Evolutionary conservation across 2,329 filamentous ascomycete species (phyloP), one percentile per base, ranked within the genome.

Genomic region (Aspergillus proliferans): DNA sequence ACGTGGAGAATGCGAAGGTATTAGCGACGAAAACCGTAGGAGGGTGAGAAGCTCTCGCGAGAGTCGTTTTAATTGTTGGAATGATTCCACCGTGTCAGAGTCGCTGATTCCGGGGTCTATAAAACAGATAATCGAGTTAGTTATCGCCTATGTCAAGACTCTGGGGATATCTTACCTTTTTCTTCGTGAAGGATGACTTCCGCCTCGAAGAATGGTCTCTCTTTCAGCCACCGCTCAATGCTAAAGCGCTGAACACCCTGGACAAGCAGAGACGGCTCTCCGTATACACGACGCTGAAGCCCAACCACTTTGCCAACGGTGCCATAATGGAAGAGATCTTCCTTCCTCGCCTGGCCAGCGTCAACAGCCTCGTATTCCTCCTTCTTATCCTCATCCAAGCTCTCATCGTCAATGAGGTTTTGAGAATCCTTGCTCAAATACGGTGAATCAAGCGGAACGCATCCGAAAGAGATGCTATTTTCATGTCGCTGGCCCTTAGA

Each of bases 1-100:
- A 3, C 79, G 78, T 0, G 82, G 78, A 22, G 83, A 81, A 39
- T 81, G 79, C 50, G 87, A 82, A 15, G 87, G 84, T 14, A 96
- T 76, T n/a, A 95, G 79, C 2, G 90, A 88, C 2, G 89, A 91
- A 6, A 97, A 80, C 45, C 91, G 81, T 26, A 97, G 77, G 21
- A 95, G 81, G 2, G 87, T 86, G 21, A 97, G 81, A 39, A 97
- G 81, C 68, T 97, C 92, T 52, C 88, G 81, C 5, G 91, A 94
- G 41, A 92, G 76, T 50, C 87, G 80, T 72, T 95, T 95, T 50
- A 98, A 77, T 49, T 88, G 82, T 43, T 81, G 78, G 66, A 97
- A 97, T 21, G 86, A 75, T 38, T 85, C 82, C 53, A 83, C 79
- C 12, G 87, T 75, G 54, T 85, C 80, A 43, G 80, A 71, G 55